These are phyloP conservation scores for Pyrenophora tritici-repentis DNA, from an alignment of 2,329 filamentous ascomycete genomes.

Conservation along the genomic window DNA sequence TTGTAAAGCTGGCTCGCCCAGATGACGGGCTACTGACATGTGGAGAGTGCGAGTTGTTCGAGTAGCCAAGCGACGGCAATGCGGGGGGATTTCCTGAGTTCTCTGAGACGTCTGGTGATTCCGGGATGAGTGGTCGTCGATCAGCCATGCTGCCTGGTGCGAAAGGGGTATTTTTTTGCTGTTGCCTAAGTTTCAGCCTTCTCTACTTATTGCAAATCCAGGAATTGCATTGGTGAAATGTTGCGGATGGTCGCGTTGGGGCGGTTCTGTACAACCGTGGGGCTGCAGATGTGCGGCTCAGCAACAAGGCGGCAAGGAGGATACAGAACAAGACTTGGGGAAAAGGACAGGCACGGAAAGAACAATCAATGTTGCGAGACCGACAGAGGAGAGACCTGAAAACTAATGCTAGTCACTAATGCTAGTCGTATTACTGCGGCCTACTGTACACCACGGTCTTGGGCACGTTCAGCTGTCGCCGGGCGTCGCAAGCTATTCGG, in stretches of 20 bases:
- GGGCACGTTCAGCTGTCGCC: slow-evolving; percentile 15
- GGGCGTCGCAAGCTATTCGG: slow-evolving; percentile 12
- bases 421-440: not conserved
- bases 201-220: not conserved
- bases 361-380: not conserved
- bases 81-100: slow-evolving; percentile 33
- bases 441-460: slow-evolving; percentile 1
- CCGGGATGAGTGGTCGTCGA: slow-evolving; percentile 36
- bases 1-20: slow-evolving; percentile 44
- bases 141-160: slow-evolving; percentile 34
- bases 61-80: slow-evolving; percentile 36
- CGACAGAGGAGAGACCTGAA: not conserved
- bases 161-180: slow-evolving; percentile 4
- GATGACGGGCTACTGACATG: slow-evolving; percentile 32
- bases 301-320: not conserved
- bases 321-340: not conserved
- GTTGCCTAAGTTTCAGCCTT: slow-evolving; percentile 25
- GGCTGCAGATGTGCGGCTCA: slow-evolving; percentile 5
- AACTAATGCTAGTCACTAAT: slow-evolving; percentile 7
- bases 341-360: not conserved
- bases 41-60: slow-evolving; percentile 27
- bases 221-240: slow-evolving; percentile 3
- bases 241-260: slow-evolving; percentile 1
- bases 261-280: slow-evolving; percentile 3
- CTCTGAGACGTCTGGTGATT: slow-evolving; percentile 35